These are phyloP conservation scores for Alternaria brassicae DNA, from an alignment of 2,329 filamentous ascomycete species.

Conservation along the genomic window DNA sequence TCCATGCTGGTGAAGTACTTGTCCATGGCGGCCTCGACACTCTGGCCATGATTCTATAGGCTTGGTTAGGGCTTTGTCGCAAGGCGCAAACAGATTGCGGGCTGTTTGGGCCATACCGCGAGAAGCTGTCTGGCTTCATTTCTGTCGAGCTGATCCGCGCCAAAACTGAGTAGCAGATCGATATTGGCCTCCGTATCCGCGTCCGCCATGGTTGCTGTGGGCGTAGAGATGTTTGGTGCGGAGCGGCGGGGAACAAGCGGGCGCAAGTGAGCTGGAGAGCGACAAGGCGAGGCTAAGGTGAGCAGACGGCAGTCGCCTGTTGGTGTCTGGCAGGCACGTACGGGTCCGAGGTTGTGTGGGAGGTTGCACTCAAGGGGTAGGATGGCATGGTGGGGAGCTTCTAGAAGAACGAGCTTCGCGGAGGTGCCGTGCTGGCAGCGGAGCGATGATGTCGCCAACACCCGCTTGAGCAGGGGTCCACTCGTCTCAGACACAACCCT, in stretches of 20 bases:
- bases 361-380: constrained; percentile 8
- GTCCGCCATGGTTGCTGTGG: constrained; percentile 16
- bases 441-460: constrained; percentile 15
- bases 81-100: constrained; percentile 2
- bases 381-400: constrained; percentile 23
- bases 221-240: not conserved
- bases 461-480: constrained; percentile 16
- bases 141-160: constrained; percentile 21
- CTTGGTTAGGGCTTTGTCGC: constrained; percentile 2
- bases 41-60: constrained; percentile 33
- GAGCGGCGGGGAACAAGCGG: constrained; percentile 4
- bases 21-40: constrained; percentile 31
- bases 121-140: constrained; percentile 30
- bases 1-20: constrained; percentile 30
- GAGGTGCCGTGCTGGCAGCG: constrained; percentile 23
- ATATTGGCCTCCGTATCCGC: constrained; percentile 19
- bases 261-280: constrained; percentile 7
- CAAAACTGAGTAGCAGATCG: constrained; percentile 16
- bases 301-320: not conserved
- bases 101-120: constrained; percentile 9
- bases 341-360: not conserved
- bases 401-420: constrained; percentile 17
- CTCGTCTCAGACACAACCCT: not conserved
- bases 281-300: not conserved
- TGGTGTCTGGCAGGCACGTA: not conserved